These are phyloP conservation scores for Sisymbrium irio DNA, from an alignment of 345 rosid genomes.

Conservation along the genomic window DNA sequence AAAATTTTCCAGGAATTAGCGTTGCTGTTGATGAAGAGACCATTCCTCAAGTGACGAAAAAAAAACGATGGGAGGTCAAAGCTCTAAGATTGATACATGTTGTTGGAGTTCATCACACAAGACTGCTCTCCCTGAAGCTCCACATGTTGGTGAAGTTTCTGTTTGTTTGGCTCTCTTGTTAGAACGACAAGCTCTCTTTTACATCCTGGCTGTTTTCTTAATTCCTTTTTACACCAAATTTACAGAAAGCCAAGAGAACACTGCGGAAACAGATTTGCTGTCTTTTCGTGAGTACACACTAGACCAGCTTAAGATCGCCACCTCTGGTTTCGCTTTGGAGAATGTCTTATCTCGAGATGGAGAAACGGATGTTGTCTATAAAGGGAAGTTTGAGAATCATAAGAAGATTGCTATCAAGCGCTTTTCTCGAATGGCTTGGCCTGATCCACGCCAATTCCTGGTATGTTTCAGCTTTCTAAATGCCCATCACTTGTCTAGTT, in stretches of 20 bases:
- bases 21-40: neutral
- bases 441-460: conserved; percentile 73
- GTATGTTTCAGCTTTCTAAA: conserved; percentile 32
- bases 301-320: conserved; percentile 69
- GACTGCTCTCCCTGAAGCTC: conserved; percentile 49
- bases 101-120: conserved; percentile 54
- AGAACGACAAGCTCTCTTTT: neutral
- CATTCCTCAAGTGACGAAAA: neutral
- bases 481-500: neutral
- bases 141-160: conserved; percentile 49
- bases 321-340: conserved; percentile 75
- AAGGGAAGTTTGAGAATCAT: conserved; percentile 69
- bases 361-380: conserved; percentile 75
- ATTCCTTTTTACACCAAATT: neutral
- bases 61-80: conserved; percentile 51
- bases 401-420: conserved; percentile 75
- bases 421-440: conserved; percentile 78
- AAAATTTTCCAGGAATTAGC: neutral
- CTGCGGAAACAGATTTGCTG: conserved; percentile 36
- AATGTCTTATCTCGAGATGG: conserved; percentile 79
- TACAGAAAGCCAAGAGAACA: conserved; percentile 45
- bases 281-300: conserved; percentile 58
- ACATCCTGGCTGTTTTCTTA: neutral
- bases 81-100: conserved; percentile 46
- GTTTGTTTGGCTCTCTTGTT: neutral